Evolutionary conservation across 768 basidiomycete species (phyloP), one percentile per base, ranked within the genome.

Genomic region (Collybia nuda): DNA sequence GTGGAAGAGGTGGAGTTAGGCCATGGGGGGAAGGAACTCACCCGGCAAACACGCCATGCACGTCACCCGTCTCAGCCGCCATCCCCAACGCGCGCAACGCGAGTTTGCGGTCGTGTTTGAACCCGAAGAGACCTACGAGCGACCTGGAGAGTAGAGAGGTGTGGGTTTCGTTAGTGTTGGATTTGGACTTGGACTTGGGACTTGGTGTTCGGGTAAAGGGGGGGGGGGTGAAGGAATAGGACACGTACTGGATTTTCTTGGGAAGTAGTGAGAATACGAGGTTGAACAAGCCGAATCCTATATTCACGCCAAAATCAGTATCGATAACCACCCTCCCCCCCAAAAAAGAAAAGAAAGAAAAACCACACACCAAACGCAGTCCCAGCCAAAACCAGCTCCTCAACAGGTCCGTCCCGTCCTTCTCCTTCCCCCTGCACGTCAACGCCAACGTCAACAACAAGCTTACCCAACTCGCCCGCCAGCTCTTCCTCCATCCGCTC

Each of bases 41-140:
- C 86, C 88, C 86, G 19, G 90, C 77, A 61, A 91, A 91, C 9
- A 88, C 81, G 6, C 82, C 72, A 69, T 93, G 90, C 1, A 88
- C 82, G 54, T 92, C 90, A 3, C 70, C 69, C 57, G 80, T 80
- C 2, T 77, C 73, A 3, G 88, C 86, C 6, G 86, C 78, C 15
- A 91, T 79, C 0, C 84, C 78, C 2, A 91, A 72, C 0, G 90
- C 85, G 40, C 77, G 78, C 18, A 92, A 70, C 0, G 86, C 90
- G 0, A 88, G 70, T 48, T 75, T 76, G 21, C 88, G 70, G 59
- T 91, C 87, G 48, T 86, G 78, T 46, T 85, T 82, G 68, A 85
- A 91, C 0, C 90, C 90, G 15, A 92, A 72, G 59, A 90, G 79
- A 14, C 89, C 88, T 1, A 89, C 87, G 2, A 92, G 71, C 17